phyloP scores from a whole-genome alignment of 371 early-diverging fungal genomes.

The Mucor racemosus region DNA sequence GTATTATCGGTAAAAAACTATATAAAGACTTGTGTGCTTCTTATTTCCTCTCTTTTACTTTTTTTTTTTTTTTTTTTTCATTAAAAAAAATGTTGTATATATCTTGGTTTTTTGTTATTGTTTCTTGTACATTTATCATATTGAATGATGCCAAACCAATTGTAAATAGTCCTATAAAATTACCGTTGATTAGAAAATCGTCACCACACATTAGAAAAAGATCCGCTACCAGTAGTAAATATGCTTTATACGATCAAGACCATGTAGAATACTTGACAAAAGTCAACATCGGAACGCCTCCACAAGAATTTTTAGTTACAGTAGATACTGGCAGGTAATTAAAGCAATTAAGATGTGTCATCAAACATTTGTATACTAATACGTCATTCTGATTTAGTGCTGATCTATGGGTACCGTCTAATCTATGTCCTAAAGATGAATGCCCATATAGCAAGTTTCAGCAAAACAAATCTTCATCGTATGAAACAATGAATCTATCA shows the following conservation, averaged over 20 bases:
- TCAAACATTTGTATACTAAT: neutral
- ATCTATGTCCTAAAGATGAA: slow-evolving; percentile 11
- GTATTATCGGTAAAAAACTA: neutral
- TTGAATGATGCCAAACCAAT: slow-evolving; percentile 8
- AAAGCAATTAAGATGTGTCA: neutral
- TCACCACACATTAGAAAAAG: neutral
- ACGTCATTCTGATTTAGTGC: slow-evolving; percentile 16
- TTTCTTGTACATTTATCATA: neutral
- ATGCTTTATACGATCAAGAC: slow-evolving; percentile 16
- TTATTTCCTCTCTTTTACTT: neutral
- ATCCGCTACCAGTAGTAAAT: neutral
- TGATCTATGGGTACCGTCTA: slow-evolving; percentile 30
- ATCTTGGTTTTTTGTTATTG: neutral
- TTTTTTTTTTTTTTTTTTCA: neutral
- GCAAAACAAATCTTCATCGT: slow-evolving; percentile 16
- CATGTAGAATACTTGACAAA: slow-evolving; percentile 20
- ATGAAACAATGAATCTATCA: slow-evolving; percentile 7
- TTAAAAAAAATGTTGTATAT: neutral
- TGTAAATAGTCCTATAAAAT: slow-evolving; percentile 2
- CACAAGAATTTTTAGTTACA: slow-evolving; percentile 23
- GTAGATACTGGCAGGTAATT: slow-evolving; percentile 29
- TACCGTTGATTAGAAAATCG: slow-evolving; percentile 6
- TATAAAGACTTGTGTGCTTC: neutral
- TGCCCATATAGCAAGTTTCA: slow-evolving; percentile 23
- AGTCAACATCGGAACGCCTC: slow-evolving; percentile 23